Percentiles rank a stretch among this genome's conserved stretches.
Conservation (phyloP, 1,284 basidiomycete species). For the Cutaneotrichosporon spelunceum region DNA sequence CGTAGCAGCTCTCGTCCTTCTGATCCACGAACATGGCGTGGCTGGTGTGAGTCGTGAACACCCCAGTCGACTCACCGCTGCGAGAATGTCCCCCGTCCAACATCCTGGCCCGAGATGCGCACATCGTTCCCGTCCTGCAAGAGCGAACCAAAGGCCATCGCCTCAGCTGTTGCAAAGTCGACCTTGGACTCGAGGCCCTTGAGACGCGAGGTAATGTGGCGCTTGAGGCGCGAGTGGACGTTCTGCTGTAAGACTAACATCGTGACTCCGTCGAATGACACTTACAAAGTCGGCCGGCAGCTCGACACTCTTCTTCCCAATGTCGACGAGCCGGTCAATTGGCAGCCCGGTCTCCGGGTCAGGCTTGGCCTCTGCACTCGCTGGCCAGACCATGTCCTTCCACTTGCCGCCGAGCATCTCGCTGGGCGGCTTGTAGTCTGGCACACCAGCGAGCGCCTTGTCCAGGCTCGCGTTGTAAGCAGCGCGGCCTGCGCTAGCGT, state of each 20-base stretch:
- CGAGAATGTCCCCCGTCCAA: conserved; percentile 83
- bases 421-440: conserved; percentile 56
- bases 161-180: conserved; percentile 86
- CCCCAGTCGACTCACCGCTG: conserved; percentile 59
- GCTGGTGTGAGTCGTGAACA: conserved; percentile 42
- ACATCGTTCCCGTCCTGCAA: conserved; percentile 75
- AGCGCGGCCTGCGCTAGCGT: conserved; percentile 57
- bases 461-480: conserved; percentile 64
- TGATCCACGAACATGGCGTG: conserved; percentile 90
- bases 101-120: conserved; percentile 84
- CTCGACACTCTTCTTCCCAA: conserved; percentile 67
- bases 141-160: conserved; percentile 77
- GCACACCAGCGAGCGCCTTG: conserved; percentile 57
- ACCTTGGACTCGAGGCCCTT: conserved; percentile 67
- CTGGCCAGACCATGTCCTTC: conserved; percentile 70
- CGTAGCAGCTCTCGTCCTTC: conserved; percentile 67
- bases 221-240: conserved; percentile 70
- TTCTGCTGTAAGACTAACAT: conserved; percentile 54
- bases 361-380: conserved; percentile 56
- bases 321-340: conserved; percentile 55
- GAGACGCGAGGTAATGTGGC: conserved; percentile 75
- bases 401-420: conserved; percentile 63
- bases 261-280: conserved; percentile 18
- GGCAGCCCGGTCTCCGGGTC: conserved; percentile 69
- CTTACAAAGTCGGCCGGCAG: conserved; percentile 73